Evolutionary conservation across 257 asterid genomes (phyloP), one percentile per base, ranked within the genome.

Genomic region (Scutellaria barbata): DNA sequence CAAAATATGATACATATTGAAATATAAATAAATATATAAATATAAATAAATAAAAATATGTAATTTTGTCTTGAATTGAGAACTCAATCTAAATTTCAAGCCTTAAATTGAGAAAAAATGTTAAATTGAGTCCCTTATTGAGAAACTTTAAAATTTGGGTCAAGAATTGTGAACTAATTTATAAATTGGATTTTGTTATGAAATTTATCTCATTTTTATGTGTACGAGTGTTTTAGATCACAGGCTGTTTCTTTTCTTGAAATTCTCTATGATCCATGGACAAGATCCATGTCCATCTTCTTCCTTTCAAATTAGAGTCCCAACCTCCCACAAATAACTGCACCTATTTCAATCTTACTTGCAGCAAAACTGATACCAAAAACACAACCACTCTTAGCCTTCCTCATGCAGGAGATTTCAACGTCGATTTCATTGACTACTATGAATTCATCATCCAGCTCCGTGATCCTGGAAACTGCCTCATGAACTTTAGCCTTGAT

Each of bases 401-500:
- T 17, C 70, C 70, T 6, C 5, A 41, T 8, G 46, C 52, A 1
- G 83, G 81, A 10, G 59, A 71, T 30, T 78, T 78, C 72, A 12
- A 48, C 9, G 77, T 78, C 1, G 54, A 14, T 1, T 20, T 61
- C 10, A 78, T 81, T 68, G 42, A 71, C 58, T 78, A 78, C 7
- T 4, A 0, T 0, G 13, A 6, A 5, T 6, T 10, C 16, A 25
- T 2, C 52, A 66, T 81, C 22, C 53, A 66, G 6, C 76, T 81
- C 54, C 55, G 35, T 5, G 85, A 77, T 33, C 81, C 85, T 9
- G 51, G 0, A 1, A 60, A 66, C 16, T 81, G 82, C 59, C 82
- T 81, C 20, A 18, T 45, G 73, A 72, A 74, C 72, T 71, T 66
- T 4, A 74, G 66, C 50, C 74, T 77, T 42, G 39, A 63, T 5